Percentiles rank a stretch among this genome's conserved stretches.
Evolutionary conservation across 495 filamentous ascomycete species (phyloP).

Genomic region (Penicillium mononematosum): DNA sequence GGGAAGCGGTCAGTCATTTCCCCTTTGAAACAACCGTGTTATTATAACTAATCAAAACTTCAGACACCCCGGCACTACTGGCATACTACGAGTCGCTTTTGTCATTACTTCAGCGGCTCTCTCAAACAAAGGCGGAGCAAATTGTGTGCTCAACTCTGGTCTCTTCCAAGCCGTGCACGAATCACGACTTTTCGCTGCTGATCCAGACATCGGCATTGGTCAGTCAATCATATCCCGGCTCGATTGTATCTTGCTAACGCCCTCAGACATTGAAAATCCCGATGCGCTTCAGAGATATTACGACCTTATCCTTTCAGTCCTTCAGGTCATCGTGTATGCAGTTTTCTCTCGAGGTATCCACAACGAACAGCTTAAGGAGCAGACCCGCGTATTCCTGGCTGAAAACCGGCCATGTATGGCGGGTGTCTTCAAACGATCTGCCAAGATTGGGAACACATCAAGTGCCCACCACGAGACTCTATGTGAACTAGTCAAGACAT

Average conservation of each 20-base stretch:
- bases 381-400: slow-evolving; percentile 70
- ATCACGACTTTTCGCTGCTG: slow-evolving; percentile 79
- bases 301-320: slow-evolving; percentile 72
- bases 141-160: slow-evolving; percentile 77
- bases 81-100: slow-evolving; percentile 74
- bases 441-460: slow-evolving; percentile 62
- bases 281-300: slow-evolving; percentile 78
- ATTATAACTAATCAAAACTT: slow-evolving; percentile 12
- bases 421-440: slow-evolving; percentile 87
- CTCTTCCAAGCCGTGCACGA: slow-evolving; percentile 80
- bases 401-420: slow-evolving; percentile 79
- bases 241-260: slow-evolving; percentile 19
- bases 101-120: slow-evolving; percentile 78
- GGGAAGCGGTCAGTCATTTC: slow-evolving; percentile 45
- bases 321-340: slow-evolving; percentile 76
- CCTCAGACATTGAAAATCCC: slow-evolving; percentile 61
- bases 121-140: slow-evolving; percentile 78
- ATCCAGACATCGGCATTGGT: slow-evolving; percentile 89
- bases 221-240: slow-evolving; percentile 25
- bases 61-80: slow-evolving; percentile 55
- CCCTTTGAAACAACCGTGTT: neutral
- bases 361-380: slow-evolving; percentile 71
- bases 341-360: slow-evolving; percentile 76
- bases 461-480: slow-evolving; percentile 43
- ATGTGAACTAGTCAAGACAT: slow-evolving; percentile 58